Conservation (phyloP, 139 green algal species). For the Spirogloea muscicola region DNA sequence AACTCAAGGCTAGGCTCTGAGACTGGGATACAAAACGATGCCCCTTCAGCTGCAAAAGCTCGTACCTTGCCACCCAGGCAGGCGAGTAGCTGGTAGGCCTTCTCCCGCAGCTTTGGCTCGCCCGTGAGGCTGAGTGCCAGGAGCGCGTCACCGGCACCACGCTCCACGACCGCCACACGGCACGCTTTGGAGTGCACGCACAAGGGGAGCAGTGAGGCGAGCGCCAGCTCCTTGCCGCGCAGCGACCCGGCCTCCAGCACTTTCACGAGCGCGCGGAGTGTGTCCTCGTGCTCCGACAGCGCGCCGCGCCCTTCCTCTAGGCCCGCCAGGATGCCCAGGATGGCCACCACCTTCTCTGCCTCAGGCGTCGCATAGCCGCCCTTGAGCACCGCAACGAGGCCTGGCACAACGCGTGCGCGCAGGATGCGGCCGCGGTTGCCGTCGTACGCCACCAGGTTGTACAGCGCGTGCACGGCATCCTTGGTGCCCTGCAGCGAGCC, state of each 20-base stretch:
- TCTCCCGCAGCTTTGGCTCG: too few relatives aligned
- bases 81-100: too few relatives aligned
- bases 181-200: not conserved
- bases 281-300: not conserved
- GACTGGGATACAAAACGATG: too few relatives aligned
- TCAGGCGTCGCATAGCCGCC: not conserved
- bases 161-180: not conserved
- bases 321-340: slow-evolving; percentile 12
- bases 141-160: slow-evolving; percentile 5
- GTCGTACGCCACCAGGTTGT: not conserved
- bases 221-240: slow-evolving; percentile 12
- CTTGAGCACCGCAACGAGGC: not conserved
- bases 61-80: too few relatives aligned
- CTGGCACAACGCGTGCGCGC: too few relatives aligned
- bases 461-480: not conserved
- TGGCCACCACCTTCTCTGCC: slow-evolving; percentile 24
- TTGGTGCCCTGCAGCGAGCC: not conserved
- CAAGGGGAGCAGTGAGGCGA: slow-evolving; percentile 8
- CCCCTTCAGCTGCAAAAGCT: too few relatives aligned
- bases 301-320: slow-evolving; percentile 13
- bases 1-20: too few relatives aligned
- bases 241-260: slow-evolving; percentile 10
- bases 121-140: slow-evolving; percentile 10
- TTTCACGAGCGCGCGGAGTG: slow-evolving; percentile 2
- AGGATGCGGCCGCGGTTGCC: not conserved